Evolutionary conservation across 2,329 filamentous ascomycete genomes (phyloP).

Genomic region (Diaporthe eres): DNA sequence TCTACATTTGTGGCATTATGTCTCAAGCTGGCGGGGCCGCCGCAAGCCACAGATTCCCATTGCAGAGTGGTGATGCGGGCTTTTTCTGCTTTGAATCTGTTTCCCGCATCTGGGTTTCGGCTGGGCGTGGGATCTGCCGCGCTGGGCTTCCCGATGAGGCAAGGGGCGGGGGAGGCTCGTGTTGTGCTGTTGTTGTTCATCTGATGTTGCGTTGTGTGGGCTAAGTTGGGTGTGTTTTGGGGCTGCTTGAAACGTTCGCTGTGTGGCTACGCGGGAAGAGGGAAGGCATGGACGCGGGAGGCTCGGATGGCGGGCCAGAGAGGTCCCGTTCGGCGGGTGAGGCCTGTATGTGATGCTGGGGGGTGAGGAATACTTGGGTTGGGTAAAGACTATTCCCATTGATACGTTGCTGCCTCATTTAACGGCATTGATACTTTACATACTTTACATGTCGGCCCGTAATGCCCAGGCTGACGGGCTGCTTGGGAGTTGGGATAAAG

Average conservation of each 20-base stretch:
- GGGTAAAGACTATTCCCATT: background rate
- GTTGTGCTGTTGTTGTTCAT: background rate
- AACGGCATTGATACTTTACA: background rate
- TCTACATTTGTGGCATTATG: background rate
- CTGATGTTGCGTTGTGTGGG: background rate
- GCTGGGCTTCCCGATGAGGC: slow-evolving; percentile 1
- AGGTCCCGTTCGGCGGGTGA: background rate
- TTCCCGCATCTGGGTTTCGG: slow-evolving; percentile 12
- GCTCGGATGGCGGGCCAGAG: slow-evolving; percentile 26
- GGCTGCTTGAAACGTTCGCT: slow-evolving; percentile 28
- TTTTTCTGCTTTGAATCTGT: background rate
- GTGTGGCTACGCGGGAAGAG: slow-evolving; percentile 13
- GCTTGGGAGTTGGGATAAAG: background rate
- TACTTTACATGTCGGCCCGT: background rate
- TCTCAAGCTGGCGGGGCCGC: background rate
- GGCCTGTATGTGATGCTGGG: background rate
- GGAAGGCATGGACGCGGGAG: slow-evolving; percentile 7
- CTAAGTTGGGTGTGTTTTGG: slow-evolving; percentile 8
- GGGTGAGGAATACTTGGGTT: background rate
- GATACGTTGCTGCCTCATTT: background rate
- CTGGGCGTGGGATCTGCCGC: slow-evolving; percentile 20
- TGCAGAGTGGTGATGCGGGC: slow-evolving; percentile 22
- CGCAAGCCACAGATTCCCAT: background rate
- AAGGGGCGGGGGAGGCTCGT: background rate
- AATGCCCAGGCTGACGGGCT: background rate